A percentile compares a stretch with the other conserved stretches of the same genome.
phyloP scores from a whole-genome alignment of 768 basidiomycete genomes.

The Pleurotus eryngii region DNA sequence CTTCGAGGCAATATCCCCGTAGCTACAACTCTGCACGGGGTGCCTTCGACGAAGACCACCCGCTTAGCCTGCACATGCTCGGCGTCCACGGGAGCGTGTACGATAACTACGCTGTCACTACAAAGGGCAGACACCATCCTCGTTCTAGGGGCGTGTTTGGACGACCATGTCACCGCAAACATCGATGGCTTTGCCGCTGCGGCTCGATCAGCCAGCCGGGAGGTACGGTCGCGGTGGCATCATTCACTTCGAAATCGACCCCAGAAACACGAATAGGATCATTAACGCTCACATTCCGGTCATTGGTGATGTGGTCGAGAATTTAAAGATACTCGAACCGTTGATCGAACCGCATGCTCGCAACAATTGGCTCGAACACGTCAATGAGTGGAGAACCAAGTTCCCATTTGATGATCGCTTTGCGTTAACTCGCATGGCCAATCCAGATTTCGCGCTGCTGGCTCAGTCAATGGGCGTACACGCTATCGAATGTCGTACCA shows the following conservation, averaged over 20 bases:
- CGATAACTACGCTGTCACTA: conserved; percentile 96
- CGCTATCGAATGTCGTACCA: conserved; percentile 71
- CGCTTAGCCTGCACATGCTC: conserved; percentile 90
- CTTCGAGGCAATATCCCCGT: conserved; percentile 93
- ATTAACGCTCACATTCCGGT: conserved; percentile 91
- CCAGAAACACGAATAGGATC: conserved; percentile 99
- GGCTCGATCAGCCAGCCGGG: conserved; percentile 86
- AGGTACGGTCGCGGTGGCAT: conserved; percentile 87
- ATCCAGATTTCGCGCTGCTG: conserved; percentile 92
- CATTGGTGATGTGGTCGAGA: conserved; percentile 88
- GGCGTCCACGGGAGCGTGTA: conserved; percentile 99
- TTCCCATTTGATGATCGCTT: conserved; percentile 97
- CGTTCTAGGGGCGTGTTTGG: conserved; percentile 93
- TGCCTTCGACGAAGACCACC: conserved; percentile 88
- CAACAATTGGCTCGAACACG: conserved; percentile 77
- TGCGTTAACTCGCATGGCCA: conserved; percentile 92
- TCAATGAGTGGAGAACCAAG: conserved; percentile 77
- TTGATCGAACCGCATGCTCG: conserved; percentile 64
- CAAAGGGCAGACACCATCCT: conserved; percentile 97
- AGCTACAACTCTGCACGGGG: conserved; percentile 94
- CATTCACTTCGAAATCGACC: conserved; percentile 98
- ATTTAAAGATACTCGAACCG: conserved; percentile 79
- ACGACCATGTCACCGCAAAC: conserved; percentile 96
- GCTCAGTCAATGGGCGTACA: conserved; percentile 91
- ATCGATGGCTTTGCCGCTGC: conserved; percentile 87